phyloP scores from a whole-genome alignment of 129 eudicot genomes.

The Pittosporum tobira region DNA sequence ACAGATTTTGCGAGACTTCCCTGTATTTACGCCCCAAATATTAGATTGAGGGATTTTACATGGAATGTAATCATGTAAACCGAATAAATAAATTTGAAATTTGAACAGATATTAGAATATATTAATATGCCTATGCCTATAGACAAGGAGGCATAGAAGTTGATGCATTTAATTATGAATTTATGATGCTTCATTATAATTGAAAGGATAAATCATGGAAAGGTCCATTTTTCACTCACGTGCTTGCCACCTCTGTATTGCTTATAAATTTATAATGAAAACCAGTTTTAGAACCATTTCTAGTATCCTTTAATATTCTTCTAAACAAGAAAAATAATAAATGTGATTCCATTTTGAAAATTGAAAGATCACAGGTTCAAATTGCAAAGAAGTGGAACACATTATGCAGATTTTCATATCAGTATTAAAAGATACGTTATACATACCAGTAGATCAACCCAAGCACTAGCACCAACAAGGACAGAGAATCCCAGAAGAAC shows the following conservation, averaged over 20 bases:
- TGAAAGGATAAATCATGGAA: neutral
- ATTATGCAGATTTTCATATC: neutral
- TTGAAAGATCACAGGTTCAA: too few species aligned
- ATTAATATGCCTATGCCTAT: neutral
- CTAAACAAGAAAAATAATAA: too few species aligned
- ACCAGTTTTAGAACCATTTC: too few species aligned
- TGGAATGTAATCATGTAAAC: too few species aligned
- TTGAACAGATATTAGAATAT: neutral
- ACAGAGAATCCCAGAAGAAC: constrained; percentile 85
- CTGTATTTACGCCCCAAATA: neutral
- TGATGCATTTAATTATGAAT: neutral
- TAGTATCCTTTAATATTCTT: too few species aligned
- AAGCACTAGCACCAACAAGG: constrained; percentile 86
- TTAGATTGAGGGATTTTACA: neutral
- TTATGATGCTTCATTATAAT: neutral
- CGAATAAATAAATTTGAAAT: neutral
- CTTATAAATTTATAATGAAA: too few species aligned
- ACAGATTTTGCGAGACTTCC: neutral
- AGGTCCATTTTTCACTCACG: too few species aligned
- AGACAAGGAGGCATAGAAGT: neutral
- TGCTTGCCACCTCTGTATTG: too few species aligned
- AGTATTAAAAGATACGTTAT: neutral
- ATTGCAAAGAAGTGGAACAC: too few species aligned
- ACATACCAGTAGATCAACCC: constrained; percentile 89
- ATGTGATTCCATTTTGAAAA: too few species aligned